Evolutionary conservation across 176 grass and related monocot genomes (phyloP), one percentile per base, ranked within the genome.

Genomic region (Rhynchospora tenuis): DNA sequence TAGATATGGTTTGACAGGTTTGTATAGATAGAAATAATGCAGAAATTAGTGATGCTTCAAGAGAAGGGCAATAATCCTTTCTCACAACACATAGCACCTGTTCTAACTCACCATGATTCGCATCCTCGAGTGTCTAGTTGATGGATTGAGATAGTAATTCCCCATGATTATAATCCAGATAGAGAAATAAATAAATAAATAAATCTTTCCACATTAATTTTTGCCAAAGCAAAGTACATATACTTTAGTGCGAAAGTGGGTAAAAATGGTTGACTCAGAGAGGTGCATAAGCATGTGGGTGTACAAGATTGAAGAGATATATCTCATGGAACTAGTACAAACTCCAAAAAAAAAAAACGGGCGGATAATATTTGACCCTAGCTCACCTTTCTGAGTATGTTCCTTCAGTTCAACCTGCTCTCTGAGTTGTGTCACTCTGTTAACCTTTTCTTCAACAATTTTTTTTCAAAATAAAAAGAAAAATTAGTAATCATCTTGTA

Each of bases 331-430:
- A 66, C 27, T 66, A 13, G 29, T 33, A 66, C 63, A 11, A 66
- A 66, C 28, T 69, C 17, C 44, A 67, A 33, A 72, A 38, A 56
- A 68, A 38, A 57, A 15, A 59, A 78, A 50, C 7, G 20, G 29
- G 45, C 28, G 28, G 46, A 81, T 12, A 76, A 22, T 31, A 23
- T 55, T 55, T 13, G 20, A 14, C 20, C 52, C 14, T 27, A 78
- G 77, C 80, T 86, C 80, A 94, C 95, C 91, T 77, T 94, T 88
- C 89, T 85, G 87, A 88, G 87, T 66, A 86, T 85, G 56, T 88
- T 84, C 85, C 90, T 94, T 98, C 51, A 82, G 80, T 79, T 98
- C 92, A 91, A 90, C 81, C 83, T 98, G 87, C 63, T 94, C 92
- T 68, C 89, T 86, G 81, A 98, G 78, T 73, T 98, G 85, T 19